phyloP scores from a whole-genome alignment of 225 moss, liverwort and hornwort species.

The Lunularia cruciata region DNA sequence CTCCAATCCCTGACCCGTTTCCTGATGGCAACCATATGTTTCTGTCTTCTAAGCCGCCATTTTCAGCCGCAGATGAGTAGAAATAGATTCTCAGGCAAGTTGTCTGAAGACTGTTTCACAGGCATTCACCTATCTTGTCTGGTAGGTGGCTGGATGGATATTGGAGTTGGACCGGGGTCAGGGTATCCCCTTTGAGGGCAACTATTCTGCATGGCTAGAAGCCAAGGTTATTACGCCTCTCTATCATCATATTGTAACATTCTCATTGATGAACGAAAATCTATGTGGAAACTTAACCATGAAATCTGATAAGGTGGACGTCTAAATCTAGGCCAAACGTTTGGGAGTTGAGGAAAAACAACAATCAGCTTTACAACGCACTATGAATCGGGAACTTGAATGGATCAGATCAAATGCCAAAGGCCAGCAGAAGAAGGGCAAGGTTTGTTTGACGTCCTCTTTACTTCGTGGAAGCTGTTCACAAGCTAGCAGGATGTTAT shows the following conservation, averaged over 20 bases:
- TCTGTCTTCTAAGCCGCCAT: not conserved
- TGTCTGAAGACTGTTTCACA: not conserved
- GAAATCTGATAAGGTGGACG: not conserved
- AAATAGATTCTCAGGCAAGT: not conserved
- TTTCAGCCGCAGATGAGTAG: no score
- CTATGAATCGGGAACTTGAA: slow-evolving; percentile 84
- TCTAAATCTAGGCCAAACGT: slow-evolving; percentile 57
- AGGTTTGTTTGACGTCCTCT: slow-evolving; percentile 41
- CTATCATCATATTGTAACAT: no score
- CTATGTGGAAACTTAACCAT: no score
- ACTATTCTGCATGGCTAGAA: slow-evolving; percentile 95
- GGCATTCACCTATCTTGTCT: slow-evolving; percentile 6
- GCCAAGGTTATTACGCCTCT: slow-evolving; percentile 54
- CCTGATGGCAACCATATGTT: not conserved
- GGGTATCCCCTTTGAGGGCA: slow-evolving; percentile 94
- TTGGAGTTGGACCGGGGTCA: slow-evolving; percentile 93
- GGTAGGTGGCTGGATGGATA: slow-evolving; percentile 95
- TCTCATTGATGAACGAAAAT: no score
- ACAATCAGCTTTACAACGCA: slow-evolving; percentile 82
- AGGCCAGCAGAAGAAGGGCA: slow-evolving; percentile 99
- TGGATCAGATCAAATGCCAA: slow-evolving; percentile 96
- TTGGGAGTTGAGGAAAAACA: slow-evolving; percentile 80
- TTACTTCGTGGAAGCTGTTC: not conserved
- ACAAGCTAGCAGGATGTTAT: not conserved
- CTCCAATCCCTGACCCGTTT: not conserved